These are phyloP conservation scores for Pugionium dolabratum DNA, from an alignment of 345 rosid genomes.

Conservation along the genomic window DNA sequence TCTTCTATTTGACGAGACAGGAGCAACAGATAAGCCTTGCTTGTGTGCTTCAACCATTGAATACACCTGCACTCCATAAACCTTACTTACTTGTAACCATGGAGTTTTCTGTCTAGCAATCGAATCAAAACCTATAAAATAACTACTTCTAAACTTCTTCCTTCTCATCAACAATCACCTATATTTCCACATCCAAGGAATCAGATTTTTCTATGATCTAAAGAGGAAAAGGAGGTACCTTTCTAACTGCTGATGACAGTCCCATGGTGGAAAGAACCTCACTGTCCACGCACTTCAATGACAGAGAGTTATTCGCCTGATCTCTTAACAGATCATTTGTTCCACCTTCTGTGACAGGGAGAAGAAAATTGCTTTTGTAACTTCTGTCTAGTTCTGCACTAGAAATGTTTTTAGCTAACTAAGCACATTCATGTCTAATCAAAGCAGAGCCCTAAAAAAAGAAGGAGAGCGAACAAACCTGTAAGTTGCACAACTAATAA, in stretches of 20 bases:
- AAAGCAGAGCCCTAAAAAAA: no score
- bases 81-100: neutral
- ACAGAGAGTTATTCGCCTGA: constrained; percentile 16
- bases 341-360: no score
- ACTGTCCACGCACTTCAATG: constrained; percentile 37
- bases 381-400: no score
- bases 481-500: constrained; percentile 56
- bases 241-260: constrained; percentile 42
- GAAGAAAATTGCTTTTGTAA: no score
- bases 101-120: neutral
- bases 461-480: constrained; percentile 36
- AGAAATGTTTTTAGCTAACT: neutral
- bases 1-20: no score
- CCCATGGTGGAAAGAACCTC: constrained; percentile 41
- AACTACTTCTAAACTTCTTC: neutral
- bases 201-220: neutral
- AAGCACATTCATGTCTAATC: neutral
- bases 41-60: constrained; percentile 41
- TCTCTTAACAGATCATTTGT: constrained; percentile 17
- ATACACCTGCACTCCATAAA: constrained; percentile 38
- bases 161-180: neutral
- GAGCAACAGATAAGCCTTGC: constrained; percentile 15
- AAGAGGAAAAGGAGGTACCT: constrained; percentile 30
- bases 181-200: neutral
- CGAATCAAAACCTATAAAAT: no score